Base-by-base conservation (phyloP, 768 basidiomycete species). In the Suillus alpinus region DNA sequence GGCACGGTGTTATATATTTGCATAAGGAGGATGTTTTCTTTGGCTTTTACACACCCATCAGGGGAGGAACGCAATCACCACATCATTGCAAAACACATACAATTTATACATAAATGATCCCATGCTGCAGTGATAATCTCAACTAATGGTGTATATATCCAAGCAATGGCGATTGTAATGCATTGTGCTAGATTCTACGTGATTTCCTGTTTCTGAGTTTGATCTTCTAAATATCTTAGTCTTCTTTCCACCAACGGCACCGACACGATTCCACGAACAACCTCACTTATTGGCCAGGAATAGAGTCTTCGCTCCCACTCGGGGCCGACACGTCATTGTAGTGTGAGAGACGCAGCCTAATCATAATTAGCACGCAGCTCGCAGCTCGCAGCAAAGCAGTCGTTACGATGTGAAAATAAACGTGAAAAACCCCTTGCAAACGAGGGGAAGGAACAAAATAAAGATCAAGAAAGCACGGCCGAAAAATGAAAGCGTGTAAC, bases 141-240 rank as follows among this genome's bases (percentile, higher is more conserved):
- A 58, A 56, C 59, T 70, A 67, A 74, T 74, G 69, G 67, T 73
- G 73, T 75, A 75, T 47, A 68, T 73, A 73, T 63, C 56, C 55
- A 60, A 62, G 66, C 59, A 36, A 36, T 53, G 51, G 51, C 34
- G 20, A 60, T 63, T 72, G 69, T 72, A 66, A 66, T 65, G 57
- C 58, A 66, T 57, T 50, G 51, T 50, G 34, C 47, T 29, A 47
- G 52, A 37, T 37, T 53, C 32, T 53, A 53, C 20, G 32, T 16
- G 52, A 36, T 34, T 36, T 18, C 52, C 36, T 53, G 20, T 18
- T 52, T 36, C 26, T 29, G 26, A 18, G 16, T 9, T 49, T 7
- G 47, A 10, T 53, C 34, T 26, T 26, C 34, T 26, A 12, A 14
- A 14, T 37, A 18, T 37, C 23, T 44, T 20, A n/a, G 14, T 44